Evolutionary conservation across 106 monocot genomes (phyloP).

Genomic region (Dendrobium chrysotoxum): DNA sequence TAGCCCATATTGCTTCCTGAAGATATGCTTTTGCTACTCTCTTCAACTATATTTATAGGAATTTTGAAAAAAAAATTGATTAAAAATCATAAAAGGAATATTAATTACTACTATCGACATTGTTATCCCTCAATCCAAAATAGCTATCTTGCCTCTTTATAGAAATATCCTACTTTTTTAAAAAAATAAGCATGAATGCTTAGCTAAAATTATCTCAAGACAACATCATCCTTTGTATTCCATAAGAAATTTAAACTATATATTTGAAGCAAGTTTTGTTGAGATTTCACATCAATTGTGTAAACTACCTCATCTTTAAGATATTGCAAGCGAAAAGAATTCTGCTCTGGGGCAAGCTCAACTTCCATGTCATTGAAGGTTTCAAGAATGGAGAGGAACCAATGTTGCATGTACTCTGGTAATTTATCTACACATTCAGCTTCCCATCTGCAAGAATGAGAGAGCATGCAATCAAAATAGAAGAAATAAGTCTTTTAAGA

Average conservation of each 20-base stretch:
- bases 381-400: not conserved
- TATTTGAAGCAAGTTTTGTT: not conserved
- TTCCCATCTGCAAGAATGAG: not conserved
- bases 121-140: no score
- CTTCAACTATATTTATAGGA: not conserved
- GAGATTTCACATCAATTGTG: not conserved
- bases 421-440: not conserved
- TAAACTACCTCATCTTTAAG: not conserved
- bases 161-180: no score
- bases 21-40: not conserved
- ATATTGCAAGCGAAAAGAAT: not conserved
- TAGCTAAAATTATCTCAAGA: not conserved
- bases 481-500: not conserved
- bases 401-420: not conserved
- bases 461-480: not conserved
- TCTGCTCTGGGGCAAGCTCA: not conserved
- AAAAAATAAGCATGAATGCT: no score
- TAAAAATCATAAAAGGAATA: not conserved
- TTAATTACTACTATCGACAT: not conserved
- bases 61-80: not conserved
- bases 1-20: not conserved
- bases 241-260: no score
- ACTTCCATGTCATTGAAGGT: not conserved
- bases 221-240: no score
- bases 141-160: no score